Conservation (phyloP, 2,329 filamentous ascomycete genomes). For the Xylaria sp. region DNA sequence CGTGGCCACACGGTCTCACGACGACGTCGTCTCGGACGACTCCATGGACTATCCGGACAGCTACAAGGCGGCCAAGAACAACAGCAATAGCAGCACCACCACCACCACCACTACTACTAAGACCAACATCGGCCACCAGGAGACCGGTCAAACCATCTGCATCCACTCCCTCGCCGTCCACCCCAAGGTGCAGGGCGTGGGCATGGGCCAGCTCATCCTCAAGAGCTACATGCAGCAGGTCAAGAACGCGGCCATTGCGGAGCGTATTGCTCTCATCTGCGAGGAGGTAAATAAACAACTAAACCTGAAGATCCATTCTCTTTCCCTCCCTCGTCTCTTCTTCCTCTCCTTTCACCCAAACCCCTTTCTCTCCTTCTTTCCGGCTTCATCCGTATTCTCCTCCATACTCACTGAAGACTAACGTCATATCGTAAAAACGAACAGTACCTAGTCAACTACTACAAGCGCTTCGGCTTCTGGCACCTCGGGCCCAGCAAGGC, state of each 20-base stretch:
- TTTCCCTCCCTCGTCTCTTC: background rate
- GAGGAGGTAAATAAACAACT: constrained; percentile 65
- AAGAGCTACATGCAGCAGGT: constrained; percentile 82
- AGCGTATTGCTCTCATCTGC: constrained; percentile 80
- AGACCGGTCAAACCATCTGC: constrained; percentile 78
- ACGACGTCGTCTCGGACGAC: constrained; percentile 73
- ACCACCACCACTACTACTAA: constrained; percentile 44
- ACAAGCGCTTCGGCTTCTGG: constrained; percentile 78
- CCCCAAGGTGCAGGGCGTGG: constrained; percentile 77
- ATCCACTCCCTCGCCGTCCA: constrained; percentile 86
- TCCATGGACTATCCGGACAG: constrained; percentile 79
- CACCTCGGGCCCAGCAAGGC: constrained; percentile 75
- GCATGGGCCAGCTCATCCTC: constrained; percentile 79
- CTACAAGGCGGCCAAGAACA: constrained; percentile 66
- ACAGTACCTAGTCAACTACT: constrained; percentile 76
- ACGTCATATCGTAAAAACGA: background rate
- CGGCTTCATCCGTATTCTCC: too few species aligned
- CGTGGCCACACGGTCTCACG: constrained; percentile 76
- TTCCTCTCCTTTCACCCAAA: too few species aligned
- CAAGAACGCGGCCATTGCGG: constrained; percentile 74
- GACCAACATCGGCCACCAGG: constrained; percentile 75
- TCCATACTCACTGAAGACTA: too few species aligned
- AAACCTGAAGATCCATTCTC: constrained; percentile 21
- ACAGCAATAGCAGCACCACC: constrained; percentile 41
- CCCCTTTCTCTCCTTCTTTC: too few species aligned